Percentiles rank a stretch among this genome's conserved stretches.
Evolutionary conservation across 2,329 filamentous ascomycete genomes (phyloP).

Genomic region (Colletotrichum incanum): DNA sequence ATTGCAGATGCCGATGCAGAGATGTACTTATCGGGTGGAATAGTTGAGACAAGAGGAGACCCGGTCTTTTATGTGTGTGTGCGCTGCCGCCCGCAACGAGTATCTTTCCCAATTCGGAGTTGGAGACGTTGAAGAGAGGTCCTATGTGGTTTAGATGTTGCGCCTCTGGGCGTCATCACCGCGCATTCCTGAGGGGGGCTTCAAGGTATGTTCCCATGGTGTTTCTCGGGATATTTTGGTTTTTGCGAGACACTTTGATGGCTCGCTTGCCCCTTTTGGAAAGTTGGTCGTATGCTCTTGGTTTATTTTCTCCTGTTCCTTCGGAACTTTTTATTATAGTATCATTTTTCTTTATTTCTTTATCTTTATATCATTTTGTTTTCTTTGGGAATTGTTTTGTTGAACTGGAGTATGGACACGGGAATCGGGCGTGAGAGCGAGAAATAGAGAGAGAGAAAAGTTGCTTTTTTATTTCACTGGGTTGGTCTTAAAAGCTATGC

Average conservation of each 20-base stretch:
- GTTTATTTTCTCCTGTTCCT: neutral
- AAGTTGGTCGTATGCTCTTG: neutral
- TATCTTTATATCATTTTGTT: too few relatives aligned
- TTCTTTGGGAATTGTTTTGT: too few relatives aligned
- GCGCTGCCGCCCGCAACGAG: neutral
- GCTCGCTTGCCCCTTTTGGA: neutral
- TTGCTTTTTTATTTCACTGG: neutral
- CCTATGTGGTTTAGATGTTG: neutral
- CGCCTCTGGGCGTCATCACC: conserved; percentile 18
- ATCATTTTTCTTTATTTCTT: neutral
- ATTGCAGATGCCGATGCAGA: neutral
- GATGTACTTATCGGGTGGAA: neutral
- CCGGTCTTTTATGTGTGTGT: neutral
- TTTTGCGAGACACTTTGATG: neutral
- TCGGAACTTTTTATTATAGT: neutral
- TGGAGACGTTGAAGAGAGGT: neutral
- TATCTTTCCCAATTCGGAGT: conserved; percentile 20
- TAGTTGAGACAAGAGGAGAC: neutral
- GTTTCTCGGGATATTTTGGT: neutral
- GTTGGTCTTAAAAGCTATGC: neutral
- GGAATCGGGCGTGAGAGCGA: neutral
- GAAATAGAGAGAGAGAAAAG: neutral
- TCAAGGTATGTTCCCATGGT: neutral
- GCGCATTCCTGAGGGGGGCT: conserved; percentile 8
- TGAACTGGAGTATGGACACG: too few relatives aligned